These are phyloP conservation scores for Chrysoporthe cubensis DNA, from an alignment of 2,329 filamentous ascomycete genomes.

Conservation along the genomic window DNA sequence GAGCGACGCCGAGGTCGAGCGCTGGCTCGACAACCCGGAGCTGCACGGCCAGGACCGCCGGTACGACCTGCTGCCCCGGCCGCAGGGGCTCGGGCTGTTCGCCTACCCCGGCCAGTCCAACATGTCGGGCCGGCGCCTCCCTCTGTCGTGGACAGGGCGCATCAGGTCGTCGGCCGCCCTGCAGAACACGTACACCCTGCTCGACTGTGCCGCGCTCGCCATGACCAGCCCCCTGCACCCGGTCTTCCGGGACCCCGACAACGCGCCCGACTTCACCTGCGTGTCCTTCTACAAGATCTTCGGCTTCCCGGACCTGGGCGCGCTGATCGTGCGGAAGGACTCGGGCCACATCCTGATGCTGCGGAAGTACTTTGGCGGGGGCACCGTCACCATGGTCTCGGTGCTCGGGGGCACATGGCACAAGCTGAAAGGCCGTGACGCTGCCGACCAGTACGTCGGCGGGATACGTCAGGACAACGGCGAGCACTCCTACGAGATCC, in stretches of 20 bases:
- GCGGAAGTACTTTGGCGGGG: slow-evolving; percentile 69
- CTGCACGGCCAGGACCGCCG: slow-evolving; percentile 29
- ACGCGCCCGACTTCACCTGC: slow-evolving; percentile 63
- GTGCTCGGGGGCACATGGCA: slow-evolving; percentile 57
- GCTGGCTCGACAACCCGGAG: slow-evolving; percentile 43
- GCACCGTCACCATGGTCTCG: slow-evolving; percentile 66
- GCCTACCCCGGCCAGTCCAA: slow-evolving; percentile 73
- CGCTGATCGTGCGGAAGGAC: slow-evolving; percentile 58
- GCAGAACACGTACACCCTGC: slow-evolving; percentile 54
- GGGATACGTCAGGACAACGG: slow-evolving; percentile 25
- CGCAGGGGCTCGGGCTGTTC: slow-evolving; percentile 50
- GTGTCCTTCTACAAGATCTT: slow-evolving; percentile 71
- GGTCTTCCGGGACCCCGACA: slow-evolving; percentile 52
- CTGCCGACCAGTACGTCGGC: slow-evolving; percentile 4
- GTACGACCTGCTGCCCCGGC: slow-evolving; percentile 31
- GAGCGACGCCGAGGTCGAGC: slow-evolving; percentile 55
- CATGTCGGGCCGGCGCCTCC: slow-evolving; percentile 67
- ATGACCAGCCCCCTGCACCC: slow-evolving; percentile 61
- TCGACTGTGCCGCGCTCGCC: slow-evolving; percentile 68
- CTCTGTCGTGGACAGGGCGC: slow-evolving; percentile 56
- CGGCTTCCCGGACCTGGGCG: slow-evolving; percentile 67
- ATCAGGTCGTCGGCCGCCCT: slow-evolving; percentile 39
- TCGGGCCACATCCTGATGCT: slow-evolving; percentile 59
- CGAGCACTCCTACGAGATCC: slow-evolving; percentile 47
- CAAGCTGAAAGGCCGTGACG: slow-evolving; percentile 52